Evolutionary conservation across 139 green algal species (phyloP).

Genomic region (Volvox reticuliferus): DNA sequence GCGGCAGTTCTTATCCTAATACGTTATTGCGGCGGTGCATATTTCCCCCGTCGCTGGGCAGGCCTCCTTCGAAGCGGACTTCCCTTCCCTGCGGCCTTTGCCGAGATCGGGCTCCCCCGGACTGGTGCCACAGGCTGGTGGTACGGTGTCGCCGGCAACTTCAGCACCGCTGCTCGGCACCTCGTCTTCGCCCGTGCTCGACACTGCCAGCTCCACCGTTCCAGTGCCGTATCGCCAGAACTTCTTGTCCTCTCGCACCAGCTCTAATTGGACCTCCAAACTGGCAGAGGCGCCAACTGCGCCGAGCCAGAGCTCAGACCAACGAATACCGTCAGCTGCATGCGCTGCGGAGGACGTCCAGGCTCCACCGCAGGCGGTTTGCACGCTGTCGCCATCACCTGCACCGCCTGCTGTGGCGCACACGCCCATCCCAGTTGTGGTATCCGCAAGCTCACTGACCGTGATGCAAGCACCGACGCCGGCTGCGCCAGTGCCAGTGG

Average conservation of each 20-base stretch:
- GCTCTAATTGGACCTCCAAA: slow-evolving; percentile 42
- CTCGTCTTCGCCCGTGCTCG: slow-evolving; percentile 23
- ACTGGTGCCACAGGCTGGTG: background rate
- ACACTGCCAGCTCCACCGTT: background rate
- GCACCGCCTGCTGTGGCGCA: background rate
- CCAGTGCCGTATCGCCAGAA: background rate
- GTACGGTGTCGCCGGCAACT: background rate
- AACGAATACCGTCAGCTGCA: background rate
- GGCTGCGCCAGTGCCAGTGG: background rate
- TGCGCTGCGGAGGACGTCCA: background rate
- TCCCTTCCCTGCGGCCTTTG: slow-evolving; percentile 18
- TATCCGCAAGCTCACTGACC: background rate
- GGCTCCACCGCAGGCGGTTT: background rate
- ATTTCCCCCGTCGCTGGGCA: background rate
- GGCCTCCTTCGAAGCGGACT: slow-evolving; percentile 32
- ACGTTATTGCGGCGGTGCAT: no score
- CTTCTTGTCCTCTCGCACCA: slow-evolving; percentile 24
- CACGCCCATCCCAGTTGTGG: background rate
- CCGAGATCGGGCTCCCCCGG: background rate
- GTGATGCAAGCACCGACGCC: no score
- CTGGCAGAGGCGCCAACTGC: slow-evolving; percentile 22
- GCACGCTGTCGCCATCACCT: background rate
- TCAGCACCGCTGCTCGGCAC: background rate
- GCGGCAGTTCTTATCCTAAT: no score
- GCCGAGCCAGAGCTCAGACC: background rate